A percentile compares a stretch with the other conserved stretches of the same genome.
Evolutionary conservation across 1,284 basidiomycete species (phyloP).

Genomic region (Rhodotorula sp.): DNA sequence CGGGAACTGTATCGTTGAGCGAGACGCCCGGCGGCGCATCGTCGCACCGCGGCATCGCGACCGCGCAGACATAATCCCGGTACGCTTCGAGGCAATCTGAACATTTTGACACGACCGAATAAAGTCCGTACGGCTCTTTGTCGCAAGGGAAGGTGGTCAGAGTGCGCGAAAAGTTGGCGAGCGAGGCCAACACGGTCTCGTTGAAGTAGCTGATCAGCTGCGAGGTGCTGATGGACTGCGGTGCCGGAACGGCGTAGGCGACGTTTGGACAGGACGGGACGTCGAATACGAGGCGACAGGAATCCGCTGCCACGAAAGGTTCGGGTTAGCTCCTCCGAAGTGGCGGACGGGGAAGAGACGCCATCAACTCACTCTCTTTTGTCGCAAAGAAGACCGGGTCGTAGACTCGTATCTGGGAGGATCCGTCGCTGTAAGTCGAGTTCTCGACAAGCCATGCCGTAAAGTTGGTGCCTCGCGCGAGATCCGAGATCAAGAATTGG

Average conservation of each 20-base stretch:
- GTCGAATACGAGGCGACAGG: constrained; percentile 50
- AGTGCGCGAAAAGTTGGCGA: constrained; percentile 49
- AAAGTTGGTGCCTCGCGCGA: constrained; percentile 48
- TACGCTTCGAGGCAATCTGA: constrained; percentile 50
- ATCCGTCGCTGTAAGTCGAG: neutral
- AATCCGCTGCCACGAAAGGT: constrained; percentile 26
- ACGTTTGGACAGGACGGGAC: constrained; percentile 51
- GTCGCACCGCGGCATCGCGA: constrained; percentile 51
- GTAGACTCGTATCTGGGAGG: constrained; percentile 27
- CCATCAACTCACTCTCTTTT: constrained; percentile 41
- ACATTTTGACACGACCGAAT: constrained; percentile 51
- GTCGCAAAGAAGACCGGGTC: constrained; percentile 45
- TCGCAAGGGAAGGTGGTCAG: constrained; percentile 52
- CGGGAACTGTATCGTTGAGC: neutral
- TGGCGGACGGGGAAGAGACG: constrained; percentile 2
- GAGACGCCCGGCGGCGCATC: constrained; percentile 38
- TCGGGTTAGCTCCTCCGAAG: no score
- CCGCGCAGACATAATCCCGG: constrained; percentile 51
- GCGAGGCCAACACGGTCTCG: constrained; percentile 45
- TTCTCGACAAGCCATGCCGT: constrained; percentile 49
- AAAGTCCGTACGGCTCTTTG: constrained; percentile 46
- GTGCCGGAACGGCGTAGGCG: constrained; percentile 52
- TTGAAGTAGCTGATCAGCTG: constrained; percentile 47
- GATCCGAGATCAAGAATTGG: constrained; percentile 43
- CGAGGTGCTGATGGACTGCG: constrained; percentile 43